Conservation (phyloP, 495 filamentous ascomycete species). For the Aspergillus nanangensis region DNA sequence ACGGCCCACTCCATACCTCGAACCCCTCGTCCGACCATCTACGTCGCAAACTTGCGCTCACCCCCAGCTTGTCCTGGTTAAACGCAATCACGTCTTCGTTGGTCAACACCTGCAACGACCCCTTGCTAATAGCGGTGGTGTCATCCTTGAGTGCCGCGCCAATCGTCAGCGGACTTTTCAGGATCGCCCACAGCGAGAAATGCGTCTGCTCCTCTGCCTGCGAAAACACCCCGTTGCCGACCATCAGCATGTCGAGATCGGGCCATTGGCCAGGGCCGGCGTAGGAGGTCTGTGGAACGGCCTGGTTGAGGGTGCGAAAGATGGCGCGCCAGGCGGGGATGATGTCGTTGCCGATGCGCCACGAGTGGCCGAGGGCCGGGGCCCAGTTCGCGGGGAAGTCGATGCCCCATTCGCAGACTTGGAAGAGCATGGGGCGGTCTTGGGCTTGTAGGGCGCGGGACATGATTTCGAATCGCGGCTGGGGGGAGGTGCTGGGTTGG, state of each 20-base stretch:
- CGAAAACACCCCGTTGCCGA: slow-evolving; percentile 36
- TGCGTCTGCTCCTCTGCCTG: slow-evolving; percentile 44
- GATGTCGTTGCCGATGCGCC: slow-evolving; percentile 54
- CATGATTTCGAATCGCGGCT: slow-evolving; percentile 29
- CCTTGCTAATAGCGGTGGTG: slow-evolving; percentile 20
- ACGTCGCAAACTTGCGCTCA: slow-evolving; percentile 31
- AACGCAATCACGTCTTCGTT: slow-evolving; percentile 49
- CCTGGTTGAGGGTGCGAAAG: slow-evolving; percentile 46
- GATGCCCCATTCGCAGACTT: slow-evolving; percentile 52
- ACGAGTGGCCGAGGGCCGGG: slow-evolving; percentile 40
- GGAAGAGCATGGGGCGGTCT: slow-evolving; percentile 37
- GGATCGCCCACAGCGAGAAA: slow-evolving; percentile 54
- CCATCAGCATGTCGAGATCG: slow-evolving; percentile 53
- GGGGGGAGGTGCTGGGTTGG: slow-evolving; percentile 25
- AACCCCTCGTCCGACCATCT: slow-evolving; percentile 39
- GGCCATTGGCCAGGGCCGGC: slow-evolving; percentile 44
- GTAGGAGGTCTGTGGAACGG: slow-evolving; percentile 33
- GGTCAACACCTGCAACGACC: slow-evolving; percentile 34
- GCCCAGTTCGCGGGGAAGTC: slow-evolving; percentile 48
- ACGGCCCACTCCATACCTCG: slow-evolving; percentile 46
- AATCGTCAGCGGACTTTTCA: slow-evolving; percentile 53
- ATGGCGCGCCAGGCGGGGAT: slow-evolving; percentile 47
- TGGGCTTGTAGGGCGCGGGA: slow-evolving; percentile 18
- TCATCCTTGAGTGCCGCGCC: slow-evolving; percentile 41
- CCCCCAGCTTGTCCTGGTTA: slow-evolving; percentile 50